Percentiles rank a stretch among this genome's conserved stretches.
phyloP scores from a whole-genome alignment of 2,329 filamentous ascomycete species.

The Nemania sp. region DNA sequence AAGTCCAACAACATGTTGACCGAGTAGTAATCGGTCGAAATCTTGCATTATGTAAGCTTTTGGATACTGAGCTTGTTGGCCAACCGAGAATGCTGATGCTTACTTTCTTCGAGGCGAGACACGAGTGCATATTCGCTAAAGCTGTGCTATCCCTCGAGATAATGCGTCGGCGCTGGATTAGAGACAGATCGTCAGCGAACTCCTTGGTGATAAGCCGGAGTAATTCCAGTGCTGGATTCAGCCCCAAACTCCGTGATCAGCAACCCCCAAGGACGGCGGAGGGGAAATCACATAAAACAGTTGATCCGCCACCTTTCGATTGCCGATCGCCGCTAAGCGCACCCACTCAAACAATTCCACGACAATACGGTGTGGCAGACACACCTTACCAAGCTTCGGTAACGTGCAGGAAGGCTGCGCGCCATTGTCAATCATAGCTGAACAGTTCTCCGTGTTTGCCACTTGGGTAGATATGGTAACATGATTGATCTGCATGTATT shows the following conservation, averaged over 20 bases:
- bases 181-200: neutral
- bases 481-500: slow-evolving; percentile 4
- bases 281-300: slow-evolving; percentile 2
- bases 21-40: neutral
- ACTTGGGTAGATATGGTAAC: slow-evolving; percentile 21
- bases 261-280: slow-evolving; percentile 2
- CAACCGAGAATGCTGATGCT: neutral
- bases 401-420: slow-evolving; percentile 11
- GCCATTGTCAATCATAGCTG: slow-evolving; percentile 5
- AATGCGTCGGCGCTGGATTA: neutral
- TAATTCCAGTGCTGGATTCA: slow-evolving; percentile 5
- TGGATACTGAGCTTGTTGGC: neutral
- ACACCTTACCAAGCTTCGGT: slow-evolving; percentile 5
- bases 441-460: slow-evolving; percentile 15
- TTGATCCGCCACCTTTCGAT: slow-evolving; percentile 7
- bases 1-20: neutral
- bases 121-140: neutral
- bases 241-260: slow-evolving; percentile 7
- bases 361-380: slow-evolving; percentile 3
- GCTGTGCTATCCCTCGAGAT: neutral
- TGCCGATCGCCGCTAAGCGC: slow-evolving; percentile 25
- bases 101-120: neutral
- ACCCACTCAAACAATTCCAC: slow-evolving; percentile 20
- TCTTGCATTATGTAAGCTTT: neutral
- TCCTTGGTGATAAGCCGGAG: slow-evolving; percentile 2